Percentiles rank a stretch among this genome's conserved stretches.
Evolutionary conservation across 768 basidiomycete genomes (phyloP).

Genomic region (Saitozyma sp.): DNA sequence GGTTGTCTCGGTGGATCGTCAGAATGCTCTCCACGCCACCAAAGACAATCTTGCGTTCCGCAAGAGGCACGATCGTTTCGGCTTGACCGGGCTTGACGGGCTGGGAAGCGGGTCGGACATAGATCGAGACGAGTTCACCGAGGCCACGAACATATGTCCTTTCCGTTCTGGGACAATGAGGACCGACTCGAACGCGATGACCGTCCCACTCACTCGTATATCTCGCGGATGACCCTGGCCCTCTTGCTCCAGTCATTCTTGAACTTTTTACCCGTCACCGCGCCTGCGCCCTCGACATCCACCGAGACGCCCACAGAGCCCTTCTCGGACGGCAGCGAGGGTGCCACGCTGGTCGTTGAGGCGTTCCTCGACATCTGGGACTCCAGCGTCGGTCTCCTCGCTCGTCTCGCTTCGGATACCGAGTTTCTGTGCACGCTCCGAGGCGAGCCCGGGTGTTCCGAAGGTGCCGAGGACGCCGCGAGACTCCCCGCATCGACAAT

Average conservation of each 20-base stretch:
- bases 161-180: slow-evolving; percentile 68
- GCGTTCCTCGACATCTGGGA: slow-evolving; percentile 12
- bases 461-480: slow-evolving; percentile 14
- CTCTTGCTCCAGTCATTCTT: slow-evolving; percentile 89
- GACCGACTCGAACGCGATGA: slow-evolving; percentile 12
- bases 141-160: slow-evolving; percentile 91
- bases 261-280: slow-evolving; percentile 62
- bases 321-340: slow-evolving; percentile 10
- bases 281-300: slow-evolving; percentile 13
- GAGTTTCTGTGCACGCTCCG: slow-evolving; percentile 16
- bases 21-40: slow-evolving; percentile 83
- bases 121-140: slow-evolving; percentile 90
- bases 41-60: slow-evolving; percentile 89
- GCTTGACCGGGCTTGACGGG: slow-evolving; percentile 69
- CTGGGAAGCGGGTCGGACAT: slow-evolving; percentile 78
- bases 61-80: slow-evolving; percentile 79
- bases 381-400: slow-evolving; percentile 30
- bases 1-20: slow-evolving; percentile 88
- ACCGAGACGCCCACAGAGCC: not conserved
- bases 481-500: slow-evolving; percentile 16
- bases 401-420: slow-evolving; percentile 19
- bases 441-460: slow-evolving; percentile 19
- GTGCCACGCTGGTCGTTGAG: slow-evolving; percentile 10
- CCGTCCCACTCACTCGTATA: slow-evolving; percentile 70
- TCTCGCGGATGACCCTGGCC: slow-evolving; percentile 80